These are phyloP conservation scores for Alternaria sp. DNA, from an alignment of 2,329 filamentous ascomycete genomes.

Conservation along the genomic window DNA sequence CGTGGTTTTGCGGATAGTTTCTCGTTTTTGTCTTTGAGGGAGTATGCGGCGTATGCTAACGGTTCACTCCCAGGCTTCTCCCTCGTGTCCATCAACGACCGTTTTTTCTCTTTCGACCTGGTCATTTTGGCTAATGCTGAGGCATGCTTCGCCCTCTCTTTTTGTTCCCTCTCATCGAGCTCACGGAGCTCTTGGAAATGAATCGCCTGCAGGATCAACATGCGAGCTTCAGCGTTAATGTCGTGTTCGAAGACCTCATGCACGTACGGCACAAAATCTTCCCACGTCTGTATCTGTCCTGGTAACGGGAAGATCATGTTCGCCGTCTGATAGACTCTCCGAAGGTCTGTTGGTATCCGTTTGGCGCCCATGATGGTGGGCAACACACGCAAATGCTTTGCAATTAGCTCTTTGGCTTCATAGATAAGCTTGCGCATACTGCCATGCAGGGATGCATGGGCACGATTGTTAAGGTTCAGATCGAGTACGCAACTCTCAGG, in stretches of 20 bases:
- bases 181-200: conserved; percentile 8
- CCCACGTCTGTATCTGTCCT: neutral
- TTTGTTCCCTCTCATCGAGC: neutral
- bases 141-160: neutral
- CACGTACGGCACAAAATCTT: neutral
- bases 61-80: neutral
- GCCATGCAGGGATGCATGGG: neutral
- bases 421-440: neutral
- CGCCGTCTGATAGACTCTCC: neutral
- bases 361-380: conserved; percentile 9
- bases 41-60: neutral
- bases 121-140: neutral
- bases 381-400: neutral
- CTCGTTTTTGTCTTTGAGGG: neutral
- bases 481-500: neutral
- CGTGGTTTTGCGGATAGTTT: neutral
- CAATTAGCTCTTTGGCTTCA: conserved; percentile 4
- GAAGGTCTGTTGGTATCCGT: conserved; percentile 2
- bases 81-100: neutral
- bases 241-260: neutral
- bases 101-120: neutral
- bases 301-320: neutral
- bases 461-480: neutral
- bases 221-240: neutral
- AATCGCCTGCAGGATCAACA: conserved; percentile 11